Percentiles rank a stretch among this genome's conserved stretches.
Evolutionary conservation across 805 yeast genomes (phyloP).

Genomic region (Lachancea dasiensis): DNA sequence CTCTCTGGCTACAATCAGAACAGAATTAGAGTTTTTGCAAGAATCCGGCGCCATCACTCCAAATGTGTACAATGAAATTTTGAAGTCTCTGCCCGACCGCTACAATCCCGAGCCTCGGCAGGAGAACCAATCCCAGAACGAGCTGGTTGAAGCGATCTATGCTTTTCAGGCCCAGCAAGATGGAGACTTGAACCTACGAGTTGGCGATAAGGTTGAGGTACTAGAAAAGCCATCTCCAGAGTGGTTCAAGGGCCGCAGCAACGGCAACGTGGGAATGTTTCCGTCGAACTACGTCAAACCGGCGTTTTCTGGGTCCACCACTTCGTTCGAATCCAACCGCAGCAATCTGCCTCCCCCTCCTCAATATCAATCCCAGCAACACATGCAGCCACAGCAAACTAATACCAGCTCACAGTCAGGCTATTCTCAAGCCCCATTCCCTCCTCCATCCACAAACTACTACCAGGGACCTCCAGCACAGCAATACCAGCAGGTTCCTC

Average conservation of each 20-base stretch:
- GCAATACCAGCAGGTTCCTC: slow-evolving; percentile 31
- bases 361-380: slow-evolving; percentile 19
- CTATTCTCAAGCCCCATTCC: slow-evolving; percentile 36
- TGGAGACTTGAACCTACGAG: slow-evolving; percentile 59
- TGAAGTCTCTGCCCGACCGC: slow-evolving; percentile 48
- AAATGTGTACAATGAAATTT: slow-evolving; percentile 46
- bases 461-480: slow-evolving; percentile 37
- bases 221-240: slow-evolving; percentile 70
- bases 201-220: slow-evolving; percentile 67
- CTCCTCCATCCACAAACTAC: slow-evolving; percentile 46
- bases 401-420: slow-evolving; percentile 6
- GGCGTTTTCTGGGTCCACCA: slow-evolving; percentile 18
- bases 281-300: slow-evolving; percentile 78
- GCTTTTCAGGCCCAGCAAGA: slow-evolving; percentile 68
- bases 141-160: slow-evolving; percentile 62
- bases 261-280: slow-evolving; percentile 68
- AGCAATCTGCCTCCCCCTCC: slow-evolving; percentile 22
- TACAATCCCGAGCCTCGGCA: slow-evolving; percentile 2
- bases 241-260: slow-evolving; percentile 83
- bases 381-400: slow-evolving; percentile 14
- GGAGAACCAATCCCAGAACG: slow-evolving; percentile 16
- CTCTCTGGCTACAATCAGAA: slow-evolving; percentile 68
- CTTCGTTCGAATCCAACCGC: slow-evolving; percentile 11
- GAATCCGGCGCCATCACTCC: slow-evolving; percentile 70
- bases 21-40: slow-evolving; percentile 69